Conservation (phyloP, 495 filamentous ascomycete genomes). For the Tirmania nivea region DNA sequence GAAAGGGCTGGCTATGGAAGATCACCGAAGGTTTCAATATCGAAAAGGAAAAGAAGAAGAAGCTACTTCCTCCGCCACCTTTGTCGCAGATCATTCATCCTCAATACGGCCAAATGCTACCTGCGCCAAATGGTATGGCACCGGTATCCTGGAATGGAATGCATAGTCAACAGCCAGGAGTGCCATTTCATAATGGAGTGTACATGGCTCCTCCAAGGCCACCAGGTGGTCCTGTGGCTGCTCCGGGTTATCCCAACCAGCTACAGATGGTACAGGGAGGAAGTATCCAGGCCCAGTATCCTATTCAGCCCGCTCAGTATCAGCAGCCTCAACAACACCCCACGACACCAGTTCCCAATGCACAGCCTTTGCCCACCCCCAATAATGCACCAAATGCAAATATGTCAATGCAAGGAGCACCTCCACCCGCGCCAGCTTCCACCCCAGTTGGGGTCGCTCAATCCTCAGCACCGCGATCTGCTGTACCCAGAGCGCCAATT, state of each 20-base stretch:
- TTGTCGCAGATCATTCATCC: constrained; percentile 24
- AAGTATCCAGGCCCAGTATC: not conserved
- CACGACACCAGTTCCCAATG: not conserved
- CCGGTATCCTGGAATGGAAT: not conserved
- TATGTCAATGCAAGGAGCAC: not conserved
- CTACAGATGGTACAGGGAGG: not conserved
- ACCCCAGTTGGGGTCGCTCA: no score
- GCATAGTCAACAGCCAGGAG: not conserved
- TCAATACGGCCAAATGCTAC: not conserved
- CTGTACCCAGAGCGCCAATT: not conserved
- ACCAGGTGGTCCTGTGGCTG: no score
- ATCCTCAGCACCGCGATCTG: no score
- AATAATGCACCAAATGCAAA: no score
- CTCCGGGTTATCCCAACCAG: no score
- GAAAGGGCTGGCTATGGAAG: constrained; percentile 51
- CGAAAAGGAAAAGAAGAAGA: constrained; percentile 43
- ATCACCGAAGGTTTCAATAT: constrained; percentile 40
- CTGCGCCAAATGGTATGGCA: not conserved
- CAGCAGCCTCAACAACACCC: not conserved
- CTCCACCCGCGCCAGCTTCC: not conserved
- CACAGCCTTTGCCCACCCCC: not conserved
- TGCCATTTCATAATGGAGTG: not conserved
- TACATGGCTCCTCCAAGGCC: no score
- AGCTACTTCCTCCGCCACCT: constrained; percentile 24
- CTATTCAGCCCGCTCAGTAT: not conserved